phyloP scores from a whole-genome alignment of 129 eudicot genomes.

The Glebionis coronaria region DNA sequence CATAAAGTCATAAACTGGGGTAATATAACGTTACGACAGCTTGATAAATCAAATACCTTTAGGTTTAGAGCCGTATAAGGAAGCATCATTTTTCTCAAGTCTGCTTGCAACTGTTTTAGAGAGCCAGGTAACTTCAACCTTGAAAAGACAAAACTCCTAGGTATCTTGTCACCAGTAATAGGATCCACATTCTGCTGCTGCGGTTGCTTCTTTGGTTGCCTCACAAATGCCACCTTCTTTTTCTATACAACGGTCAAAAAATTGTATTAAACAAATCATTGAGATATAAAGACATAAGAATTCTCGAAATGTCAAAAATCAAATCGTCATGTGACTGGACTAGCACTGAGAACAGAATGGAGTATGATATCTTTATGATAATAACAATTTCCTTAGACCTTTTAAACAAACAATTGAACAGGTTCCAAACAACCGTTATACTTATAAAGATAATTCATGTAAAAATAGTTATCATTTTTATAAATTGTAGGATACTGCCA shows the following conservation, averaged over 20 bases:
- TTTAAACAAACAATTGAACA: too few species aligned
- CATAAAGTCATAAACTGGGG: background rate
- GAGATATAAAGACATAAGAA: background rate
- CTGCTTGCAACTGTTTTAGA: conserved; percentile 73
- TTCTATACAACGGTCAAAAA: conserved; percentile 33
- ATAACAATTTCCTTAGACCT: too few species aligned
- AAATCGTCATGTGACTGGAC: too few species aligned
- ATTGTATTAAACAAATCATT: background rate
- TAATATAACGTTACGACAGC: background rate
- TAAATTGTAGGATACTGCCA: background rate
- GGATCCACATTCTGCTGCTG: conserved; percentile 77
- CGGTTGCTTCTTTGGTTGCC: conserved; percentile 45
- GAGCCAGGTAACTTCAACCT: conserved; percentile 73
- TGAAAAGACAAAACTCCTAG: conserved; percentile 84
- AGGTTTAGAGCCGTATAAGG: conserved; percentile 92
- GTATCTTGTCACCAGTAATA: conserved; percentile 87
- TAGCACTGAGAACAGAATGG: too few species aligned
- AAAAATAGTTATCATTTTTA: background rate
- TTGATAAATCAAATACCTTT: conserved; percentile 44
- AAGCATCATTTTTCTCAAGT: conserved; percentile 90
- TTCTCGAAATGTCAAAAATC: too few species aligned
- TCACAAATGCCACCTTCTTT: conserved; percentile 64
- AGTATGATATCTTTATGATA: too few species aligned
- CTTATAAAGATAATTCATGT: too few species aligned
- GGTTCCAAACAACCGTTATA: too few species aligned